phyloP scores from a whole-genome alignment of 2,329 filamentous ascomycete genomes.

The Ceratocystis huliohia region DNA sequence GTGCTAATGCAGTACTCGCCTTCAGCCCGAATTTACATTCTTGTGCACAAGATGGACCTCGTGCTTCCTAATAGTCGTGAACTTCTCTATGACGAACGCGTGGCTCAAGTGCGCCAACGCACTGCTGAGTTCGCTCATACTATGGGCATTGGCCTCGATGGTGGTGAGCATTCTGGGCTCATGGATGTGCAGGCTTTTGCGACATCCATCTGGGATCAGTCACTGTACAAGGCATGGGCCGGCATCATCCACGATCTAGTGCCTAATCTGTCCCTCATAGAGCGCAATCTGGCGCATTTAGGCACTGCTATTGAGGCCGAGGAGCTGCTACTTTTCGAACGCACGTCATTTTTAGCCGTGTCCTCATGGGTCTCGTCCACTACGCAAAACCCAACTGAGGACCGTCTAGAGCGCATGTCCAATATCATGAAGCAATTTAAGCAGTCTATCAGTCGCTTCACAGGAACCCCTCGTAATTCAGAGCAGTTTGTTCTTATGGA shows the following conservation, averaged over 20 bases:
- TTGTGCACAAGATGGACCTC: conserved; percentile 98
- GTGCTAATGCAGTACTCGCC: conserved; percentile 77
- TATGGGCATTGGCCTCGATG: conserved; percentile 20
- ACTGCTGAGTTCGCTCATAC: conserved; percentile 40
- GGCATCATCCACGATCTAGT: conserved; percentile 96
- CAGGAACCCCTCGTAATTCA: conserved; percentile 64
- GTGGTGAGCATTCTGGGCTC: conserved; percentile 26
- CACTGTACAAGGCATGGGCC: conserved; percentile 94
- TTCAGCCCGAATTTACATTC: conserved; percentile 74
- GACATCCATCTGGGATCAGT: conserved; percentile 98
- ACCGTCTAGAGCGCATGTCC: conserved; percentile 84
- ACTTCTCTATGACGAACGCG: conserved; percentile 71
- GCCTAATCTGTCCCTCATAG: conserved; percentile 82
- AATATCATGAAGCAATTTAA: conserved; percentile 99
- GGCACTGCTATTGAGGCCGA: conserved; percentile 81
- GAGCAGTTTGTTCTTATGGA: conserved; percentile 73
- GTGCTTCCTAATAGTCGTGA: conserved; percentile 70
- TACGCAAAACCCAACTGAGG: conserved; percentile 70
- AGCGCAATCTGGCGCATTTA: conserved; percentile 69
- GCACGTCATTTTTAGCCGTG: conserved; percentile 92
- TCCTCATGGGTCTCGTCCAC: conserved; percentile 71
- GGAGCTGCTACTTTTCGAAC: conserved; percentile 87
- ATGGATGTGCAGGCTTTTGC: conserved; percentile 76
- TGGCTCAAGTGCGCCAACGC: conserved; percentile 61
- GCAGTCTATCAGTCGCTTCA: conserved; percentile 64